phyloP scores from a whole-genome alignment of 352 stramenopile species.

The Phytopythium montanum region DNA sequence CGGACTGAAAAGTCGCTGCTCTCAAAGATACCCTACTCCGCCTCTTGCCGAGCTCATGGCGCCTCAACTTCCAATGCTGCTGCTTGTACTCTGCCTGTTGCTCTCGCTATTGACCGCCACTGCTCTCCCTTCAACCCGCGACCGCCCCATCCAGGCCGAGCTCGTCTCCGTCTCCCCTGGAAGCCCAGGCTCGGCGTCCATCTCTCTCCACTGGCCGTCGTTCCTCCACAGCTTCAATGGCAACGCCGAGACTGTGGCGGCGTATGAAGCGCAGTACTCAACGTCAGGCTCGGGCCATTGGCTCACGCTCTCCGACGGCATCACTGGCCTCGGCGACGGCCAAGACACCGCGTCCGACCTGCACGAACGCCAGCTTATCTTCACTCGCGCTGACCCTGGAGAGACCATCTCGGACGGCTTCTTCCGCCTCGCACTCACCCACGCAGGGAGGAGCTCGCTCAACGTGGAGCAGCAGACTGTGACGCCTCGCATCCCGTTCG shows the following conservation, averaged over 20 bases:
- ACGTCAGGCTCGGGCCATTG: slow-evolving; percentile 39
- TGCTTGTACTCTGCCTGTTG: slow-evolving; percentile 1
- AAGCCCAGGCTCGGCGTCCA: slow-evolving; percentile 32
- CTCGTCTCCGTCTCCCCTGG: slow-evolving; percentile 30
- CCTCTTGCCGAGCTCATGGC: not conserved
- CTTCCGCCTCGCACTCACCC: slow-evolving; percentile 46
- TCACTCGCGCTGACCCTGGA: slow-evolving; percentile 42
- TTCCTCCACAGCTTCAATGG: slow-evolving; percentile 28
- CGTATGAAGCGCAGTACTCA: slow-evolving; percentile 56
- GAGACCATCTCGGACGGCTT: slow-evolving; percentile 44
- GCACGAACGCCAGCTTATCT: slow-evolving; percentile 33
- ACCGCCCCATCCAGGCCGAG: slow-evolving; percentile 24
- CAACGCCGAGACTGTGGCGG: slow-evolving; percentile 26
- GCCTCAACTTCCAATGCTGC: not conserved
- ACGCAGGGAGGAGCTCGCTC: slow-evolving; percentile 31
- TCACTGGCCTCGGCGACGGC: slow-evolving; percentile 24
- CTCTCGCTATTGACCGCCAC: not conserved
- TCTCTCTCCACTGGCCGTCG: slow-evolving; percentile 39
- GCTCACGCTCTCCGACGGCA: slow-evolving; percentile 23
- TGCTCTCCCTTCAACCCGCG: not conserved
- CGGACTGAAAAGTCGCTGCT: not conserved
- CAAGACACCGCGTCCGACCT: slow-evolving; percentile 10
- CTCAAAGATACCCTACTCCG: not conserved
- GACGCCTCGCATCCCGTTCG: slow-evolving; percentile 67
- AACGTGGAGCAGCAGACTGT: slow-evolving; percentile 36